Percentiles rank a stretch among this genome's conserved stretches.
phyloP scores from a whole-genome alignment of 176 grass and related monocot species.

The Urochloa ruziziensis region DNA sequence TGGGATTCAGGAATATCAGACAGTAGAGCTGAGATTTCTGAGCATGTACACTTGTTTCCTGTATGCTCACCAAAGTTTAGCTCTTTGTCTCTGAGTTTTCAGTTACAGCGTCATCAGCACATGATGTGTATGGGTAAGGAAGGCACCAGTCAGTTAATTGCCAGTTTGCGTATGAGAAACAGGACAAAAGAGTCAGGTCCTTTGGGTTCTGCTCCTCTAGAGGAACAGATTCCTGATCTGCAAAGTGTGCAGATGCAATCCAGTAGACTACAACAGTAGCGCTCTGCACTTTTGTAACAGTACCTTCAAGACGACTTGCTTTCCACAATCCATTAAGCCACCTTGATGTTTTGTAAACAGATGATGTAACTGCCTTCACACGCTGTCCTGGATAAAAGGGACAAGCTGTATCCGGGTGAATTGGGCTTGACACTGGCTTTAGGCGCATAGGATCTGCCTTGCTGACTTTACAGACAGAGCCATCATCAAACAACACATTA shows the following conservation, averaged over 20 bases:
- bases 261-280: slow-evolving; percentile 84
- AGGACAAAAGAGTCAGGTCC: slow-evolving; percentile 85
- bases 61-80: slow-evolving; percentile 28
- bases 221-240: slow-evolving; percentile 55
- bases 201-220: slow-evolving; percentile 77
- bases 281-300: slow-evolving; percentile 78
- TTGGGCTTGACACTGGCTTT: slow-evolving; percentile 46
- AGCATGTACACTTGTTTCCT: slow-evolving; percentile 4
- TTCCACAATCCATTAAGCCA: slow-evolving; percentile 88
- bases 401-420: slow-evolving; percentile 64
- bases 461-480: slow-evolving; percentile 80
- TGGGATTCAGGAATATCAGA: slow-evolving; percentile 37
- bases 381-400: slow-evolving; percentile 93
- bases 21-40: slow-evolving; percentile 15
- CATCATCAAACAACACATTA: slow-evolving; percentile 91
- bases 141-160: slow-evolving; percentile 94
- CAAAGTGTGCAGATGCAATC: slow-evolving; percentile 77
- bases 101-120: slow-evolving; percentile 21
- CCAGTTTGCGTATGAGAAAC: slow-evolving; percentile 74
- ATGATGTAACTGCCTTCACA: slow-evolving; percentile 72
- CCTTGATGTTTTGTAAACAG: slow-evolving; percentile 82
- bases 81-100: slow-evolving; percentile 24
- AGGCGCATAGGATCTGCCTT: slow-evolving; percentile 76
- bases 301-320: slow-evolving; percentile 76
- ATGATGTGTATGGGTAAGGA: slow-evolving; percentile 26